Percentiles rank a stretch among this genome's conserved stretches.
Evolutionary conservation across 2,329 filamentous ascomycete species (phyloP).

Genomic region (Xylaria sp.): DNA sequence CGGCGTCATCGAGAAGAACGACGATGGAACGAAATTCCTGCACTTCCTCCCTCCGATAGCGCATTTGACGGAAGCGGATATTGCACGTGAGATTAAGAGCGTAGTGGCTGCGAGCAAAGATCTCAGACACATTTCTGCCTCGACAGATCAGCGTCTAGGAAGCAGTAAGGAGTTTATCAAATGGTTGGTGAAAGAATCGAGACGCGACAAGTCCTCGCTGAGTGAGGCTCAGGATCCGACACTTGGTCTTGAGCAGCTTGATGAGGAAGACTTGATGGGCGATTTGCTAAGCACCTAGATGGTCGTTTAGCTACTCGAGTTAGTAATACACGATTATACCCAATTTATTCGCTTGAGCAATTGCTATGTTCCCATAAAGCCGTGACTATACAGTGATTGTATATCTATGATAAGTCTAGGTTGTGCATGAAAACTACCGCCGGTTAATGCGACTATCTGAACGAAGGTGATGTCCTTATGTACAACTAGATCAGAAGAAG

Average conservation of each 20-base stretch:
- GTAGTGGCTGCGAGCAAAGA: conserved; percentile 50
- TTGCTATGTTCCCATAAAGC: too few species aligned
- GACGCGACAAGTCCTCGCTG: conserved; percentile 49
- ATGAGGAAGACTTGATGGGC: conserved; percentile 68
- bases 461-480: too few species aligned
- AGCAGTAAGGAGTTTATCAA: conserved; percentile 63
- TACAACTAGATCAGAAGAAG: too few species aligned
- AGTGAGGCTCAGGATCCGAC: conserved; percentile 45
- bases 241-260: conserved; percentile 55
- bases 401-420: too few species aligned
- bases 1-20: conserved; percentile 56
- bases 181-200: conserved; percentile 50
- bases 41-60: conserved; percentile 53
- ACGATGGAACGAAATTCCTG: conserved; percentile 54
- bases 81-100: conserved; percentile 53
- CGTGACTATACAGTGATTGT: too few species aligned
- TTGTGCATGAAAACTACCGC: too few species aligned
- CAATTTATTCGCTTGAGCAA: too few species aligned
- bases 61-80: conserved; percentile 56
- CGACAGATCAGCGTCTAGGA: conserved; percentile 60
- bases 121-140: conserved; percentile 55
- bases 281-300: conserved; percentile 41
- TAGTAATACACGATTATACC: too few species aligned
- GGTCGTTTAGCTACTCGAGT: too few species aligned
- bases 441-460: too few species aligned